Evolutionary conservation across 1,284 basidiomycete genomes (phyloP).

Genomic region (Moesziomyces globuligerus): DNA sequence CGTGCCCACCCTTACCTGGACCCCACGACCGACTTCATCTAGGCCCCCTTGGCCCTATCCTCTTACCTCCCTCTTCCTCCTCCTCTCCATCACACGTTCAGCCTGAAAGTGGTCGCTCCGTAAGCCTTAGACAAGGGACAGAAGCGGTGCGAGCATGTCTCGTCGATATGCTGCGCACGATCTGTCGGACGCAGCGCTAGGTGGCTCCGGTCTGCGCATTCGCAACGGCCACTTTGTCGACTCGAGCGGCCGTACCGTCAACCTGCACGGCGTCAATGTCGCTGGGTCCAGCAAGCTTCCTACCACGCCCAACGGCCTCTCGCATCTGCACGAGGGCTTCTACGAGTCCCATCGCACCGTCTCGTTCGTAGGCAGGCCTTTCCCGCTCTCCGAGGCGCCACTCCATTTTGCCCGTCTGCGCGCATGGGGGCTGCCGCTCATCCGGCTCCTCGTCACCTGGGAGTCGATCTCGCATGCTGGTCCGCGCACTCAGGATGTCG

Average conservation of each 20-base stretch:
- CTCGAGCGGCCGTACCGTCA: constrained; percentile 59
- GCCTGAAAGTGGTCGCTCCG: too few species aligned
- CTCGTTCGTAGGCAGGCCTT: constrained; percentile 68
- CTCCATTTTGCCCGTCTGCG: constrained; percentile 63
- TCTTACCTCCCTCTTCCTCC: not conserved
- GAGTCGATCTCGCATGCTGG: constrained; percentile 90
- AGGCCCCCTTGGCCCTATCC: too few species aligned
- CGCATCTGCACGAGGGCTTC: constrained; percentile 37
- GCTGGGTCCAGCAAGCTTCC: constrained; percentile 67
- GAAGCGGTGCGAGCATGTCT: constrained; percentile 8
- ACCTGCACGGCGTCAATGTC: constrained; percentile 68
- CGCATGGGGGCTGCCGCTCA: constrained; percentile 68
- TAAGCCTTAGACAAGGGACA: not conserved
- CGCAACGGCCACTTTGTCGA: constrained; percentile 62
- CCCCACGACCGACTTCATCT: not conserved
- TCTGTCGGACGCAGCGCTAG: constrained; percentile 45
- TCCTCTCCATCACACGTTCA: not conserved
- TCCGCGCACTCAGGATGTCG: constrained; percentile 72
- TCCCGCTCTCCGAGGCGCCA: constrained; percentile 64
- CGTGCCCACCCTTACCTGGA: too few species aligned
- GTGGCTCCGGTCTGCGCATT: constrained; percentile 30
- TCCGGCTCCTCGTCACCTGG: constrained; percentile 86
- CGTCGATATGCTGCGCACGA: constrained; percentile 45
- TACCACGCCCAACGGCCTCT: constrained; percentile 40
- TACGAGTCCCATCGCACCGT: constrained; percentile 65